Percentiles rank a stretch among this genome's conserved stretches.
These are phyloP conservation scores for Garcia nutans DNA, from an alignment of 345 rosid species.

Conservation along the genomic window DNA sequence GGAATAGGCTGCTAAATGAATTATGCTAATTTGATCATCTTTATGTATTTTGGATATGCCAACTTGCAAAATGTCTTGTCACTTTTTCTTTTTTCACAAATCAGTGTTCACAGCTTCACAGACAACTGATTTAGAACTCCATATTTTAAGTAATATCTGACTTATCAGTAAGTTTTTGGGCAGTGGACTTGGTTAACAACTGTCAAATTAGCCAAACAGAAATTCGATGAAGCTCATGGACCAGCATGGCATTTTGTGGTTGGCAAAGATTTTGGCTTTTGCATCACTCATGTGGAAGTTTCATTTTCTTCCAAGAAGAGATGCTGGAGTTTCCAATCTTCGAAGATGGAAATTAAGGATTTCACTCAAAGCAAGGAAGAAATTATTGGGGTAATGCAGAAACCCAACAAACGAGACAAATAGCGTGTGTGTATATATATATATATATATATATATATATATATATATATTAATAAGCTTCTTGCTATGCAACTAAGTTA, in stretches of 20 bases:
- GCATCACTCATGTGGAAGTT: constrained; percentile 52
- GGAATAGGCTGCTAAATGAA: constrained; percentile 16
- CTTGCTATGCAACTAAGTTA: not conserved
- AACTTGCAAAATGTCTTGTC: not conserved
- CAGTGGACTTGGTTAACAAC: not conserved
- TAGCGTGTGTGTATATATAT: too few species aligned
- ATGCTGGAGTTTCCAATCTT: constrained; percentile 52
- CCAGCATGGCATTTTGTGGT: constrained; percentile 55
- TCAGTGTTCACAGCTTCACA: not conserved
- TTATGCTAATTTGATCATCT: constrained; percentile 1
- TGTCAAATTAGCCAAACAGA: constrained; percentile 25
- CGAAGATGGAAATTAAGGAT: constrained; percentile 51
- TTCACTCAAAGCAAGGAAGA: constrained; percentile 44
- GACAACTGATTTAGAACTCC: not conserved
- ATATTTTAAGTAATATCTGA: too few species aligned
- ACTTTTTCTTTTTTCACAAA: too few species aligned
- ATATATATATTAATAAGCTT: too few species aligned
- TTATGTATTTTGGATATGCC: constrained; percentile 10
- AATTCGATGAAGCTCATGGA: constrained; percentile 47
- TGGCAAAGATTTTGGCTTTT: constrained; percentile 50
- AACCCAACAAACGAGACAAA: constrained; percentile 1
- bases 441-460: too few species aligned
- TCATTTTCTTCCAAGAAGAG: constrained; percentile 46
- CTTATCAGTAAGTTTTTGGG: too few species aligned
- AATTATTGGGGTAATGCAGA: constrained; percentile 39